Evolutionary conservation across 345 rosid species (phyloP).

Genomic region (Linum tenue): DNA sequence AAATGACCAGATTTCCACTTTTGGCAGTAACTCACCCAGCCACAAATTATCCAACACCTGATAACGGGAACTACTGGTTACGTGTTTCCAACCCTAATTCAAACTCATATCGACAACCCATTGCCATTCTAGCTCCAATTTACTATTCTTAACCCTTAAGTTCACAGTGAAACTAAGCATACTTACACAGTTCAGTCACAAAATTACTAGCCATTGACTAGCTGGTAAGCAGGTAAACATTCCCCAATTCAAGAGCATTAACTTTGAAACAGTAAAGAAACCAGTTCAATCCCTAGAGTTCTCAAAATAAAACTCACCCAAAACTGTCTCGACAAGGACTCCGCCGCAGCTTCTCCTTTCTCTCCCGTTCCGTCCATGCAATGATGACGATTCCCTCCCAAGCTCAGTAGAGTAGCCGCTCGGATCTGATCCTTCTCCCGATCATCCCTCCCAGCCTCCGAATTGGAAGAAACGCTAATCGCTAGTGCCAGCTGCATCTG

Average conservation of each 20-base stretch:
- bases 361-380: conserved; percentile 48
- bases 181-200: not conserved
- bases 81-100: not conserved
- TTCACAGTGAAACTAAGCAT: not conserved
- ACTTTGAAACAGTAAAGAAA: conserved; percentile 5
- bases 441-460: conserved; percentile 47
- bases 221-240: not conserved
- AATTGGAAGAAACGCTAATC: conserved; percentile 72
- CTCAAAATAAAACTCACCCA: conserved; percentile 54
- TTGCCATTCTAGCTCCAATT: not conserved
- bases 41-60: not conserved
- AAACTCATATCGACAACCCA: not conserved
- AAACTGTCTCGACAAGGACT: conserved; percentile 74
- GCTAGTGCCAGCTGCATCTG: conserved; percentile 95
- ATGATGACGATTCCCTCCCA: conserved; percentile 39
- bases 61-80: not conserved
- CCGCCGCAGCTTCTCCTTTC: conserved; percentile 48
- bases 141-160: not conserved
- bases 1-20: conserved; percentile 7
- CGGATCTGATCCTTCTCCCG: conserved; percentile 90
- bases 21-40: not conserved
- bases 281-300: conserved; percentile 12
- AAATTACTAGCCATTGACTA: not conserved
- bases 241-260: conserved; percentile 6
- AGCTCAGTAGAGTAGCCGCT: conserved; percentile 62